Percentiles rank a stretch among this genome's conserved stretches.
Evolutionary conservation across 1,284 basidiomycete species (phyloP).

Genomic region (Trichosporon inkin): DNA sequence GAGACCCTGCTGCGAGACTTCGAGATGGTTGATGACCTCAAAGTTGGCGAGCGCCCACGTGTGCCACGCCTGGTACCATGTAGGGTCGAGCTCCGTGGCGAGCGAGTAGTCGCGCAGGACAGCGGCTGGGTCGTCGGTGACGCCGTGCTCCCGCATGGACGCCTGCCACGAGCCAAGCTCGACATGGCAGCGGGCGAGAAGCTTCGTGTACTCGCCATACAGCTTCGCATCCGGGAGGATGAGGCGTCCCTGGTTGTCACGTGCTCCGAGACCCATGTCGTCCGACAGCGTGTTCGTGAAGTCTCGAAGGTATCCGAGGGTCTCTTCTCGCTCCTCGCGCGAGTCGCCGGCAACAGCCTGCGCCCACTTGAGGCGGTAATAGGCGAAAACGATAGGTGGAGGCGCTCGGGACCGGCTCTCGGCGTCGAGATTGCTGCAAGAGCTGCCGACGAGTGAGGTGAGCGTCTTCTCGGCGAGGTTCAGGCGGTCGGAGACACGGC

Average conservation of each 20-base stretch:
- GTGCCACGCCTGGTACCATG: constrained; percentile 99
- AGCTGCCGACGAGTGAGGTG: constrained; percentile 76
- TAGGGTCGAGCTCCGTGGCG: constrained; percentile 86
- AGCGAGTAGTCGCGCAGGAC: constrained; percentile 80
- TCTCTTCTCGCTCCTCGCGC: constrained; percentile 55
- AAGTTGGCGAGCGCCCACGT: constrained; percentile 98
- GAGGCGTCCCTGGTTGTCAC: constrained; percentile 47
- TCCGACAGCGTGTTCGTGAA: constrained; percentile 73
- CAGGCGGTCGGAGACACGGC: constrained; percentile 79
- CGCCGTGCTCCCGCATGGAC: constrained; percentile 57
- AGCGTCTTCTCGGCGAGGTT: constrained; percentile 94
- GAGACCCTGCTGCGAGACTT: constrained; percentile 67
- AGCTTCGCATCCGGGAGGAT: constrained; percentile 58
- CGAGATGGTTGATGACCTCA: constrained; percentile 82
- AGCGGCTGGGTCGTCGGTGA: constrained; percentile 69
- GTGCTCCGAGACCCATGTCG: constrained; percentile 66
- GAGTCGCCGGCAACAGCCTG: constrained; percentile 54
- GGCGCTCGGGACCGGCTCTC: constrained; percentile 68
- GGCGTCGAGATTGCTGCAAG: constrained; percentile 39
- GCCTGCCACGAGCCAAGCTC: constrained; percentile 96
- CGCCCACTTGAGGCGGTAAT: constrained; percentile 96
- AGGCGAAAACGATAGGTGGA: constrained; percentile 94
- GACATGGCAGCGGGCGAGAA: constrained; percentile 95
- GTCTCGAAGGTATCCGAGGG: constrained; percentile 75
- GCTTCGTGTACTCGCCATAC: constrained; percentile 70